Percentiles rank a stretch among this genome's conserved stretches.
These are phyloP conservation scores for Crithidia thermophila DNA, from an alignment of 208 protist genomes.

Conservation along the genomic window DNA sequence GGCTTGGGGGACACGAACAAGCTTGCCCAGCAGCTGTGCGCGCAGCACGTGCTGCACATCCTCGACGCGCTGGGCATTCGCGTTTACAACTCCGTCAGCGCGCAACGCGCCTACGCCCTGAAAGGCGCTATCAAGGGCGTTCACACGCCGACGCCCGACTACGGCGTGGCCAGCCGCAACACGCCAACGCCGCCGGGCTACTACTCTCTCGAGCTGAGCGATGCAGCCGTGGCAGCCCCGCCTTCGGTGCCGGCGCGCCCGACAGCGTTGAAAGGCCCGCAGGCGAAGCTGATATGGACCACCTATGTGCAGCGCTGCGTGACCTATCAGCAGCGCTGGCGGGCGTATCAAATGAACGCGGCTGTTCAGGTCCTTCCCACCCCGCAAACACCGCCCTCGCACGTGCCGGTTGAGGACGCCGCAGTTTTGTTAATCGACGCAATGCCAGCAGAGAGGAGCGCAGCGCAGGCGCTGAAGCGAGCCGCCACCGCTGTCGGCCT, in stretches of 20 bases:
- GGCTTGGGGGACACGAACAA: conserved; percentile 66
- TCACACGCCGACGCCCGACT: conserved; percentile 28
- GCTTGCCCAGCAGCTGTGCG: conserved; percentile 55
- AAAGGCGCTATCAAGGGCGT: conserved; percentile 32
- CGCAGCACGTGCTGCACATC: conserved; percentile 56
- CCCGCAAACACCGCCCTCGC: conserved; percentile 26
- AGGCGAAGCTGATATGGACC: conserved; percentile 9
- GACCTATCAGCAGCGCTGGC: conserved; percentile 14
- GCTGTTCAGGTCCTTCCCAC: conserved; percentile 14
- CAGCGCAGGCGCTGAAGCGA: conserved; percentile 30
- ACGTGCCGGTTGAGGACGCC: conserved; percentile 35
- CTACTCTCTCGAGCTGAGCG: conserved; percentile 32
- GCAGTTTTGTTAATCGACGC: conserved; percentile 29
- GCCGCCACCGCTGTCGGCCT: conserved; percentile 48
- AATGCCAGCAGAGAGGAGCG: conserved; percentile 35
- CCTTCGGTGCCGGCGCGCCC: conserved; percentile 24
- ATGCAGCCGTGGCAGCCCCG: conserved; percentile 15
- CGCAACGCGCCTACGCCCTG: conserved; percentile 50
- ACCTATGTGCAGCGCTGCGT: conserved; percentile 32
- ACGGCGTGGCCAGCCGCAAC: conserved; percentile 21
- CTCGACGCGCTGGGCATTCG: conserved; percentile 66
- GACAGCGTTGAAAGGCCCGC: conserved; percentile 2
- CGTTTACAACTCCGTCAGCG: conserved; percentile 41
- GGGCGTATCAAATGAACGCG: conserved; percentile 8
- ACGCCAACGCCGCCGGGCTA: conserved; percentile 68